Percentiles rank a stretch among this genome's conserved stretches.
Conservation (phyloP, 225 moss, liverwort and hornwort genomes). For the Sphagnum contortum region DNA sequence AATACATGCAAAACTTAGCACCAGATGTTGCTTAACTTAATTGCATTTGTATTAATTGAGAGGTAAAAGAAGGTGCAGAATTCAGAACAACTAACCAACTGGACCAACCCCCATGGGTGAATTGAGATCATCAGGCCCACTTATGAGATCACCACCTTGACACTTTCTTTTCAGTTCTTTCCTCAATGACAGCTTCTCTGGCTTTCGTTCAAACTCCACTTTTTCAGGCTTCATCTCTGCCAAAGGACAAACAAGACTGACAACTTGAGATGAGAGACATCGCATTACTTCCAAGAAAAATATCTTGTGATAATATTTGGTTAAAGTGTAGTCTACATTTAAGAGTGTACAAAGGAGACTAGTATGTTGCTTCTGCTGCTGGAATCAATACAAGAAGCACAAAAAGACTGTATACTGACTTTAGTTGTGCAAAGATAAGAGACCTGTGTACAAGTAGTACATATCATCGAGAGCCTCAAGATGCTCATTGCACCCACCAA, state of each 20-base stretch:
- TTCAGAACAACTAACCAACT: conserved; percentile 34
- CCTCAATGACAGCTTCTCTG: conserved; percentile 81
- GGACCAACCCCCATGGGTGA: conserved; percentile 29
- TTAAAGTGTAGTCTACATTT: too few species aligned
- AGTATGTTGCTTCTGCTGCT: too few species aligned
- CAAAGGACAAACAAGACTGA: not conserved
- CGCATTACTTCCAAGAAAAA: too few species aligned
- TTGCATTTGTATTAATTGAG: not conserved
- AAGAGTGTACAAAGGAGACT: too few species aligned
- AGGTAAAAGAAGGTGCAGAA: not conserved
- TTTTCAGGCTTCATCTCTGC: conserved; percentile 82
- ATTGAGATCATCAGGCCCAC: conserved; percentile 38
- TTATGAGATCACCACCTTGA: conserved; percentile 55
- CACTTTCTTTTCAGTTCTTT: conserved; percentile 97
- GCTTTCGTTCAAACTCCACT: conserved; percentile 64
- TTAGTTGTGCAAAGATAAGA: too few species aligned
- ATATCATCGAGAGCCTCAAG: conserved; percentile 93
- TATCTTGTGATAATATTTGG: too few species aligned
- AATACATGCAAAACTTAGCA: too few species aligned
- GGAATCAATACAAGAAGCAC: too few species aligned
- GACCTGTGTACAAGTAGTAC: conserved; percentile 94
- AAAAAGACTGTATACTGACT: too few species aligned
- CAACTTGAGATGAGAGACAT: not conserved
- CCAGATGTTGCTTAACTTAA: not conserved
- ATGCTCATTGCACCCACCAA: conserved; percentile 94